A percentile compares a stretch with the other conserved stretches of the same genome.
Evolutionary conservation across 202 grass and related monocot species (phyloP).

Genomic region (Setaria italica): DNA sequence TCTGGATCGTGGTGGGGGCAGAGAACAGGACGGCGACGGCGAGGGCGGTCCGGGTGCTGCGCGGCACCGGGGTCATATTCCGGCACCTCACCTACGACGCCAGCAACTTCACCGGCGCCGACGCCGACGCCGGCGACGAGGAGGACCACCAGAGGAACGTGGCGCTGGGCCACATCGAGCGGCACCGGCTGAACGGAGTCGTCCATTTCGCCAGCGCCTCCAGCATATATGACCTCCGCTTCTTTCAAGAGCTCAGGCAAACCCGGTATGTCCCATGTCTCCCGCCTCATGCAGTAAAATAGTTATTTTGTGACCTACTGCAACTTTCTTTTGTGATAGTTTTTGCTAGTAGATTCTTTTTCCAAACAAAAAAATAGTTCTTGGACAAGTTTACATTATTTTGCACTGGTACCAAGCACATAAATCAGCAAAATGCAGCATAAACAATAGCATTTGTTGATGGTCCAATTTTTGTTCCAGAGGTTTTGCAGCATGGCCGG

Average conservation of each 20-base stretch:
- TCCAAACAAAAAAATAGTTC: neutral
- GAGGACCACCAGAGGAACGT: slow-evolving; percentile 52
- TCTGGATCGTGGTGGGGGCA: slow-evolving; percentile 72
- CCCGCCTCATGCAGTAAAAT: no score
- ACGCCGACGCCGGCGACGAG: slow-evolving; percentile 4
- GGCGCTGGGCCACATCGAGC: slow-evolving; percentile 66
- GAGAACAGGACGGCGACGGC: slow-evolving; percentile 33
- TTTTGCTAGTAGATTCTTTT: neutral
- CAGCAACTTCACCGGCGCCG: slow-evolving; percentile 48
- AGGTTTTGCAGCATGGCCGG: slow-evolving; percentile 59
- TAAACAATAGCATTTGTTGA: neutral
- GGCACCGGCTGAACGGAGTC: slow-evolving; percentile 62
- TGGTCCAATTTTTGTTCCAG: slow-evolving; percentile 43
- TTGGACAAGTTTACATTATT: neutral
- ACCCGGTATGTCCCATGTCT: slow-evolving; percentile 47
- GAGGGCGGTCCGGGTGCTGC: slow-evolving; percentile 47
- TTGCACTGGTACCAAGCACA: neutral
- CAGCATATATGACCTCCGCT: slow-evolving; percentile 60
- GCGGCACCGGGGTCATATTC: slow-evolving; percentile 60
- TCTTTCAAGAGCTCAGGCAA: slow-evolving; percentile 70
- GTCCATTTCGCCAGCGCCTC: slow-evolving; percentile 64
- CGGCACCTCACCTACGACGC: slow-evolving; percentile 64
- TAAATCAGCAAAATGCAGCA: neutral
- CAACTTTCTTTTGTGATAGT: neutral
- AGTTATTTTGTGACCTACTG: neutral